Conservation (phyloP, 352 stramenopile species). For the Pythium dissotocum region DNA sequence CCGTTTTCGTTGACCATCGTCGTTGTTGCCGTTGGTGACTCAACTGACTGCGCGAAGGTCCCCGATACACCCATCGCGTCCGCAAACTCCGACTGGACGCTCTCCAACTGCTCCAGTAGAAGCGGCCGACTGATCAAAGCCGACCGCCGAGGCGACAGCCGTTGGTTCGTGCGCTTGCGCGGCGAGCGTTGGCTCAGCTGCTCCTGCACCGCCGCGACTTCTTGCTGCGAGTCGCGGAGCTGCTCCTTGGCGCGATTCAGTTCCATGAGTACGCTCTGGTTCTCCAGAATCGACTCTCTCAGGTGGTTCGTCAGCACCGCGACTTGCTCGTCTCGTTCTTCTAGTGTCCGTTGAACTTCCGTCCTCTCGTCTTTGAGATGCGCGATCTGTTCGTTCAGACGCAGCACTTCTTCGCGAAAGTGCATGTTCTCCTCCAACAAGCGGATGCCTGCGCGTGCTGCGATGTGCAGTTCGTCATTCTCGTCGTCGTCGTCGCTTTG, state of each 20-base stretch:
- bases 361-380: conserved; percentile 40
- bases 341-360: conserved; percentile 38
- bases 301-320: conserved; percentile 43
- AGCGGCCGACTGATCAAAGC: not conserved
- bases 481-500: conserved; percentile 33
- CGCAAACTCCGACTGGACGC: not conserved
- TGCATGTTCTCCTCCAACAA: conserved; percentile 73
- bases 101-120: conserved; percentile 10
- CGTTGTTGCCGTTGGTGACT: conserved; percentile 1
- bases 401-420: conserved; percentile 54
- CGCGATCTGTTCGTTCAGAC: conserved; percentile 45
- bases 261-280: conserved; percentile 46
- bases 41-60: not conserved
- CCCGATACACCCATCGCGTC: not conserved
- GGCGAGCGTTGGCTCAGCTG: conserved; percentile 23
- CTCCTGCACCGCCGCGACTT: conserved; percentile 20
- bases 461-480: conserved; percentile 52
- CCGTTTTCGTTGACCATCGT: not conserved
- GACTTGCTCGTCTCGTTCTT: conserved; percentile 43
- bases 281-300: conserved; percentile 61
- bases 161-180: conserved; percentile 5
- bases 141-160: conserved; percentile 12
- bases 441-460: conserved; percentile 63
- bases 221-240: conserved; percentile 16
- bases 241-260: conserved; percentile 45